Conservation (phyloP, 257 asterid species). For the Gardenia jasminoides region DNA sequence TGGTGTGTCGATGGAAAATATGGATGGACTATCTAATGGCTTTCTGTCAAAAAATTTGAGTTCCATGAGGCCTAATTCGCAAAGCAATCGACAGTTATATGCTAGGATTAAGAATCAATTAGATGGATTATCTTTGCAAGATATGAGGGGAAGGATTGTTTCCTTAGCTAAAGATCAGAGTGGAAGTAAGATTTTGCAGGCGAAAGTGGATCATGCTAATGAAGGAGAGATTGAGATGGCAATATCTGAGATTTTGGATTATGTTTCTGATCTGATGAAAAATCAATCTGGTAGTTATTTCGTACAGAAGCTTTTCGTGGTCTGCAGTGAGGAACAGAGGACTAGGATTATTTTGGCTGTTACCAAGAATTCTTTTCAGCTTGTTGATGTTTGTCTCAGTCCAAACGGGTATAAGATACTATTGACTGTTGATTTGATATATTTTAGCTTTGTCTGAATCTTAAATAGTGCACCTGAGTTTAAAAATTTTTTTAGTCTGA, state of each 20-base stretch:
- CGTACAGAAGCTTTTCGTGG: slow-evolving; percentile 49
- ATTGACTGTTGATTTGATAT: not conserved
- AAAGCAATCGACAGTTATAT: slow-evolving; percentile 6
- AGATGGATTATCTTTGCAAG: slow-evolving; percentile 20
- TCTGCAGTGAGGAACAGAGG: slow-evolving; percentile 66
- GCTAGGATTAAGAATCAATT: slow-evolving; percentile 12
- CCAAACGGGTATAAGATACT: slow-evolving; percentile 52
- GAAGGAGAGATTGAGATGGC: slow-evolving; percentile 41
- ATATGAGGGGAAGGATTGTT: slow-evolving; percentile 42
- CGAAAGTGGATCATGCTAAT: slow-evolving; percentile 37
- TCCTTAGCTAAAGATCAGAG: slow-evolving; percentile 38
- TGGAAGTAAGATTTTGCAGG: slow-evolving; percentile 41
- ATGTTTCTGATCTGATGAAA: slow-evolving; percentile 41
- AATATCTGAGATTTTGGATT: slow-evolving; percentile 36
- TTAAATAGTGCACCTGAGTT: not conserved
- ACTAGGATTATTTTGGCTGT: slow-evolving; percentile 46
- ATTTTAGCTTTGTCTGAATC: not conserved
- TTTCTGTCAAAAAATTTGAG: not conserved
- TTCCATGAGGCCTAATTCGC: not conserved
- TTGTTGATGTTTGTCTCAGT: slow-evolving; percentile 44
- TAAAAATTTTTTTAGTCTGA: not conserved
- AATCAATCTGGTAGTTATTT: slow-evolving; percentile 59
- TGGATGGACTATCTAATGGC: not conserved
- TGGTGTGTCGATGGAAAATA: not conserved
- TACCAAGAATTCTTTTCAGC: slow-evolving; percentile 29